These are phyloP conservation scores for Malus hybrid DNA, from an alignment of 331 rosid species.

Conservation along the genomic window DNA sequence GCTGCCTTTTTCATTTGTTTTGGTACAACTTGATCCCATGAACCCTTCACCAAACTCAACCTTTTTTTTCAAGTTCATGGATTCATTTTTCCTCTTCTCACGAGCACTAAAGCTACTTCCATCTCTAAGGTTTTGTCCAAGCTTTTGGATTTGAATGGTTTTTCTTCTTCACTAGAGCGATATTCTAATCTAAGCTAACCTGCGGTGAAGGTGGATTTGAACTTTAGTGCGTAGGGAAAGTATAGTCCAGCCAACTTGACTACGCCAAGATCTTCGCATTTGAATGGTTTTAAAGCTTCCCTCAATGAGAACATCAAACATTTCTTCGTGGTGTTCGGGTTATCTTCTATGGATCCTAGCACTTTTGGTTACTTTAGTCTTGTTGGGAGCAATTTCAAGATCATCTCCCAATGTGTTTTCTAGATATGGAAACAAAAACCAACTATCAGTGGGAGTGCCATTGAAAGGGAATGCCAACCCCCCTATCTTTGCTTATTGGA, in stretches of 20 bases:
- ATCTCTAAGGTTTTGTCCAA: no score
- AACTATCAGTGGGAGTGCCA: conserved; percentile 10
- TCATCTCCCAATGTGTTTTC: conserved; percentile 22
- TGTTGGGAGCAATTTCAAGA: conserved; percentile 42
- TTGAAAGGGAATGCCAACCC: conserved; percentile 47
- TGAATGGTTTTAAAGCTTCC: neutral
- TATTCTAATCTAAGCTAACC: no score
- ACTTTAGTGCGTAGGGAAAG: no score
- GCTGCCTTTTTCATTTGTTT: neutral
- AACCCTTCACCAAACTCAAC: neutral
- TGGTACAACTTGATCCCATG: neutral
- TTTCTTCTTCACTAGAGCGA: neutral
- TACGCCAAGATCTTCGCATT: no score
- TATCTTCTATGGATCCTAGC: conserved; percentile 28
- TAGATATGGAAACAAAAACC: conserved; percentile 15
- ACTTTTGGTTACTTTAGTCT: conserved; percentile 15
- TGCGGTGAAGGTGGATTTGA: no score
- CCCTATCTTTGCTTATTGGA: conserved; percentile 63
- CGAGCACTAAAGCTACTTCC: neutral
- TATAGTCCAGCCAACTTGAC: no score
- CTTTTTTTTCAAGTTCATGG: neutral
- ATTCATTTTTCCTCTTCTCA: neutral
- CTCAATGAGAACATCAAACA: conserved; percentile 41
- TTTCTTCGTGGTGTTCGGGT: conserved; percentile 30
- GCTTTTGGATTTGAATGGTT: conserved; percentile 1